Conservation (phyloP, 2,329 filamentous ascomycete species). For the Fusarium sambucinum region DNA sequence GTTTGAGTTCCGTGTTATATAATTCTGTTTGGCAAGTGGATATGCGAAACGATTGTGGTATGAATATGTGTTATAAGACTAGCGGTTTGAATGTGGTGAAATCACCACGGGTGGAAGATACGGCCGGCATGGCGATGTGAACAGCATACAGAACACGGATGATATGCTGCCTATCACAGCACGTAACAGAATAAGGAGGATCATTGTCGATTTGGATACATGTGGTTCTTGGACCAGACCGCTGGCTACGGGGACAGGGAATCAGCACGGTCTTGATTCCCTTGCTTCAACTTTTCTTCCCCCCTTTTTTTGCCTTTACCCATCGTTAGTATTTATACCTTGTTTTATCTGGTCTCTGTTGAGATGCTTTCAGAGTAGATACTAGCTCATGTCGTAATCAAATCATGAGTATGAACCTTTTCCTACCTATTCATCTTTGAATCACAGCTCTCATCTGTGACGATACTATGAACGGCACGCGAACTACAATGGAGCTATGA, state of each 20-base stretch:
- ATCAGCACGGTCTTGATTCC: slow-evolving; percentile 17
- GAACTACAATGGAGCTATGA: background rate
- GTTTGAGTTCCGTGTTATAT: background rate
- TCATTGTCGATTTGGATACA: slow-evolving; percentile 12
- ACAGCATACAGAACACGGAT: background rate
- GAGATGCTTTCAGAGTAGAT: slow-evolving; percentile 30
- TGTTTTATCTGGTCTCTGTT: slow-evolving; percentile 7
- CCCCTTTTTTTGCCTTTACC: background rate
- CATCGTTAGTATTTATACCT: slow-evolving; percentile 5
- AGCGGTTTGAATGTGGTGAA: slow-evolving; percentile 9
- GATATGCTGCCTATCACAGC: background rate
- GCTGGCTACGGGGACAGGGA: slow-evolving; percentile 26
- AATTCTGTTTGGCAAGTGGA: background rate
- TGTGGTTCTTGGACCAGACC: slow-evolving; percentile 22
- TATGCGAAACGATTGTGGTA: background rate
- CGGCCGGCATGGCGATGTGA: background rate
- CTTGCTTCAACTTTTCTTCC: slow-evolving; percentile 1
- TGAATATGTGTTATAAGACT: slow-evolving; percentile 13
- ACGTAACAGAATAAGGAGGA: background rate
- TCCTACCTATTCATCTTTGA: background rate
- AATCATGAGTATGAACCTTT: slow-evolving; percentile 7
- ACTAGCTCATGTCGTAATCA: slow-evolving; percentile 21
- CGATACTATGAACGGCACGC: background rate
- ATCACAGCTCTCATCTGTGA: background rate
- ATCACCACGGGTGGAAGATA: background rate